Evolutionary conservation across 1,139 yeast species (phyloP).

Genomic region (Sugiyamaella xylanicola): DNA sequence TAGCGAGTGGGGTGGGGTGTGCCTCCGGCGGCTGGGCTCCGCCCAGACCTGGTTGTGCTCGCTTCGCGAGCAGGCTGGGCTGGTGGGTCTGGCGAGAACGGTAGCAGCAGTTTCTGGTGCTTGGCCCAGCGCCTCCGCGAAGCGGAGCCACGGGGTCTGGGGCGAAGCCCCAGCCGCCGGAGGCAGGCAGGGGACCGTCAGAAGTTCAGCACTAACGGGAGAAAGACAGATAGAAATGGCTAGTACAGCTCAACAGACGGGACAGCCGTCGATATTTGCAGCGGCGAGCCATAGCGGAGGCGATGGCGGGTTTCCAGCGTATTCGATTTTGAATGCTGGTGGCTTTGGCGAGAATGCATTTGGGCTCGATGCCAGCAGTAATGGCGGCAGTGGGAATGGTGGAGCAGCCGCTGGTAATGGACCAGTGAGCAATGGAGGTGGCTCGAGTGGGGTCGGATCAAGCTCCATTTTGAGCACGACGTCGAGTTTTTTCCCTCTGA

Average conservation of each 20-base stretch:
- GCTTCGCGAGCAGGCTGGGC: background rate
- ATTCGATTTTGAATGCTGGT: slow-evolving; percentile 16
- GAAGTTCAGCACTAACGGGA: background rate
- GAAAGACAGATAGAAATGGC: slow-evolving; percentile 6
- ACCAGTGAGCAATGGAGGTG: background rate
- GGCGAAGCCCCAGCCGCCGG: background rate
- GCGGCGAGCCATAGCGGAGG: slow-evolving; percentile 6
- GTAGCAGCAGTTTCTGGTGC: background rate
- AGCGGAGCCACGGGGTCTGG: background rate
- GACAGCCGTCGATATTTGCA: slow-evolving; percentile 18
- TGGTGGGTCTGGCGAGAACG: background rate
- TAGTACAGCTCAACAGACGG: slow-evolving; percentile 17
- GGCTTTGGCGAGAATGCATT: slow-evolving; percentile 7
- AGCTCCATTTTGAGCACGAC: slow-evolving; percentile 13
- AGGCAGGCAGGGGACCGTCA: no score
- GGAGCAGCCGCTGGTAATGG: background rate
- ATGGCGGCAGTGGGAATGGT: background rate
- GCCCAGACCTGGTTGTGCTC: background rate
- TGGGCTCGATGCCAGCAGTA: background rate
- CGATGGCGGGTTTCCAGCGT: slow-evolving; percentile 6
- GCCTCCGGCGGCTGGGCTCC: background rate
- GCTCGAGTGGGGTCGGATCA: slow-evolving; percentile 1
- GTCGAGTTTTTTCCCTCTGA: slow-evolving; percentile 20
- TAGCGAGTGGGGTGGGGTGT: no score
- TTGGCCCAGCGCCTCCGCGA: background rate